Conservation (phyloP, 768 basidiomycete species). For the Lactarius sanguifluus region DNA sequence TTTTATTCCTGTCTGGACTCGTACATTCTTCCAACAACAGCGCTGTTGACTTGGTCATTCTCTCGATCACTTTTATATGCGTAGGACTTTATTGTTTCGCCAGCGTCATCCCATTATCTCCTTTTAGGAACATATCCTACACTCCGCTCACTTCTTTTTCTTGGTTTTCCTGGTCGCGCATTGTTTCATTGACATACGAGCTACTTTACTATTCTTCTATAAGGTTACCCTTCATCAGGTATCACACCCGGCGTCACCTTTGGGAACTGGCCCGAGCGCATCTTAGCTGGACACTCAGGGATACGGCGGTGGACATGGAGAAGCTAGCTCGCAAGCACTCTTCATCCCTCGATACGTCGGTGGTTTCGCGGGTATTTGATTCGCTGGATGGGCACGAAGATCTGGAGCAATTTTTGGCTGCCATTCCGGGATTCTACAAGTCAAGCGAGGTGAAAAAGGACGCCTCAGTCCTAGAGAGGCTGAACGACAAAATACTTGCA, state of each 20-base stretch:
- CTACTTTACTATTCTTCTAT: not conserved
- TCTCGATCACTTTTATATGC: not conserved
- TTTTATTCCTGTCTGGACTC: not conserved
- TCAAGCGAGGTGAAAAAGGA: not conserved
- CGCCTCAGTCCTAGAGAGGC: not conserved
- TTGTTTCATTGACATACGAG: not conserved
- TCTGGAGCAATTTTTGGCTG: constrained; percentile 2
- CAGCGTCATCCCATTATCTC: not conserved
- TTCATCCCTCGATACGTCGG: not conserved
- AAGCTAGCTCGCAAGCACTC: not conserved
- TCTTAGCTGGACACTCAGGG: not conserved
- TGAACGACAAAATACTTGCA: not conserved
- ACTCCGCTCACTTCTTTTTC: not conserved
- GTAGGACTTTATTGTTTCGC: not conserved
- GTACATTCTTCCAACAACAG: not conserved
- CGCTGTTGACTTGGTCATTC: not conserved
- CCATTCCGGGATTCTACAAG: not conserved
- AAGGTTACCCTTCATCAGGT: not conserved
- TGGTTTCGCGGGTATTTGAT: not conserved
- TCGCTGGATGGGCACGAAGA: not conserved
- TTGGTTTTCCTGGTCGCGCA: not conserved
- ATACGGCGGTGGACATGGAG: not conserved
- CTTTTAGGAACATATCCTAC: not conserved
- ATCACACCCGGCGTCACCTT: not conserved
- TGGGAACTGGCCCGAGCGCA: not conserved